Percentiles rank a stretch among this genome's conserved stretches.
These are phyloP conservation scores for Tylopilus cervinicoccineus DNA, from an alignment of 768 basidiomycete species.

Conservation along the genomic window DNA sequence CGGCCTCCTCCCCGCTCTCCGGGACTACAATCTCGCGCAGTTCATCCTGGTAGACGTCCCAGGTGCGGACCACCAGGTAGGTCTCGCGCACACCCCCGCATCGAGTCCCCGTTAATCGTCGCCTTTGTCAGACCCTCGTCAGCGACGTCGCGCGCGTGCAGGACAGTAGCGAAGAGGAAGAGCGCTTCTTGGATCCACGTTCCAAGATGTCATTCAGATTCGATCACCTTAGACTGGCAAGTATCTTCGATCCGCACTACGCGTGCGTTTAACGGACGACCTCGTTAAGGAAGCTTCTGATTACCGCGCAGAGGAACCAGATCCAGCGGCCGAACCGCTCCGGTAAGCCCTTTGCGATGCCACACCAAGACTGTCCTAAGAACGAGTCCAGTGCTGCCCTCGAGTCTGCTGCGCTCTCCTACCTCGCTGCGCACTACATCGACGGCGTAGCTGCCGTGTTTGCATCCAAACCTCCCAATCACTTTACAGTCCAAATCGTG, in stretches of 20 bases:
- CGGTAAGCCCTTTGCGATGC: constrained; percentile 45
- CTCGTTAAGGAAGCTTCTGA: constrained; percentile 71
- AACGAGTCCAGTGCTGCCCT: constrained; percentile 54
- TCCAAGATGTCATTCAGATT: constrained; percentile 76
- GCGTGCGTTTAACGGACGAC: background rate
- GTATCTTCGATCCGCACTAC: constrained; percentile 25
- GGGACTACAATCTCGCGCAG: constrained; percentile 85
- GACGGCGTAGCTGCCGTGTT: constrained; percentile 78
- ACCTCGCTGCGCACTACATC: constrained; percentile 78
- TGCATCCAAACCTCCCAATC: constrained; percentile 42
- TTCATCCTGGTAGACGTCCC: constrained; percentile 86
- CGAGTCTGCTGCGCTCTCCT: constrained; percentile 60
- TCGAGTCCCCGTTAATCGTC: background rate
- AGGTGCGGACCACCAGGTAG: constrained; percentile 71
- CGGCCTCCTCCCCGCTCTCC: constrained; percentile 72
- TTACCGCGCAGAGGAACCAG: constrained; percentile 56
- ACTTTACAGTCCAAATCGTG: constrained; percentile 78
- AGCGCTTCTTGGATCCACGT: constrained; percentile 81
- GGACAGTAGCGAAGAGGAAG: constrained; percentile 39
- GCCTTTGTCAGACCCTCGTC: constrained; percentile 65
- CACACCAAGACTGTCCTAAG: background rate
- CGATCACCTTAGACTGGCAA: constrained; percentile 80
- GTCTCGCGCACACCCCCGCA: background rate
- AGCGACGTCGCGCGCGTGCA: constrained; percentile 63
- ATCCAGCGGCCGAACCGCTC: constrained; percentile 66